Percentiles rank a stretch among this genome's conserved stretches.
phyloP scores from a whole-genome alignment of 257 asterid genomes.

The Verbascum thapsus region DNA sequence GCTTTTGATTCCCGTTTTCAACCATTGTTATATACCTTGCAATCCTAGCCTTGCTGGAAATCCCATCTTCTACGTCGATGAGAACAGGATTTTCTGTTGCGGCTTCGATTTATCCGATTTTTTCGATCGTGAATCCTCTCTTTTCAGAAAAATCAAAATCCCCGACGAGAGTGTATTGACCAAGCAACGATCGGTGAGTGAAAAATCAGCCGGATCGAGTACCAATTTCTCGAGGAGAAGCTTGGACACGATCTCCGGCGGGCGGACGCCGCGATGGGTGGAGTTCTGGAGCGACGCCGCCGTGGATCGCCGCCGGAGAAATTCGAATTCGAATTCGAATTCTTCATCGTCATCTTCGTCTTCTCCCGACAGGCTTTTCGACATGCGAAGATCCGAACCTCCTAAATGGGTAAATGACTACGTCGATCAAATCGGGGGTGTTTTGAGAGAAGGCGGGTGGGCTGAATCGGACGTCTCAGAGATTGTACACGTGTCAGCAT shows the following conservation, averaged over 20 bases:
- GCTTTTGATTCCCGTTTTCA: constrained; percentile 77
- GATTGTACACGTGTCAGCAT: constrained; percentile 72
- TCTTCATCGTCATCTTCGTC: constrained; percentile 71
- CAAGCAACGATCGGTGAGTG: constrained; percentile 47
- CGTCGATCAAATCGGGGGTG: constrained; percentile 78
- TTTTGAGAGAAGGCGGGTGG: constrained; percentile 86
- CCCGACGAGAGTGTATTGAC: constrained; percentile 41
- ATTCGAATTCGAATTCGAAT: constrained; percentile 66
- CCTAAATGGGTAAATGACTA: constrained; percentile 92
- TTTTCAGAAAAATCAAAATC: constrained; percentile 40
- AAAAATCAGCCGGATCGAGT: constrained; percentile 50
- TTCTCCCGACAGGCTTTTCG: constrained; percentile 77
- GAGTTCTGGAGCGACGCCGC: constrained; percentile 99
- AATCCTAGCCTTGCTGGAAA: constrained; percentile 84
- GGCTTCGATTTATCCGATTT: constrained; percentile 85
- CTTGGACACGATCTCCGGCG: constrained; percentile 48
- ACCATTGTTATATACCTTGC: constrained; percentile 89
- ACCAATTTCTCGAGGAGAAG: constrained; percentile 64
- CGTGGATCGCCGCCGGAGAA: constrained; percentile 72
- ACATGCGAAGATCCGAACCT: constrained; percentile 60
- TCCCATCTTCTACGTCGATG: constrained; percentile 89
- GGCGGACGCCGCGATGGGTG: constrained; percentile 86
- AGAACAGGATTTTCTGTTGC: constrained; percentile 75
- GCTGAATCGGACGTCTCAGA: constrained; percentile 86
- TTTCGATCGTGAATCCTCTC: constrained; percentile 73